phyloP scores from a whole-genome alignment of 202 grass and related monocot genomes.

The Schoenoplectus tabernaemontani region DNA sequence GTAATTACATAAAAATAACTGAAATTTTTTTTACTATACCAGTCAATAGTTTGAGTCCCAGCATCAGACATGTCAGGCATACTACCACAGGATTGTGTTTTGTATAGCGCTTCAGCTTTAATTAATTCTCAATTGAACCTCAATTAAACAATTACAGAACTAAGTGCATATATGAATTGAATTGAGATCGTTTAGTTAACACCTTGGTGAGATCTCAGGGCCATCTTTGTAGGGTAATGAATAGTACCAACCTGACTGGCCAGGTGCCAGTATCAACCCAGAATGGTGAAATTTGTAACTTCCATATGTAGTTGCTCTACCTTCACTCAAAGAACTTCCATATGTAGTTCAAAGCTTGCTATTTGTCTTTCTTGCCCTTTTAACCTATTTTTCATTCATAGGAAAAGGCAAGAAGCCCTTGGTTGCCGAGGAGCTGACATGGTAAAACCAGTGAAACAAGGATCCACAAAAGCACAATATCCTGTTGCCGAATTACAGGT shows the following conservation, averaged over 20 bases:
- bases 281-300: too few species aligned
- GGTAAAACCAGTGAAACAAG: constrained; percentile 41
- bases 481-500: constrained; percentile 43
- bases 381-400: constrained; percentile 17
- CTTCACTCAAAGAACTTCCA: too few species aligned
- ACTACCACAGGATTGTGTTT: not conserved
- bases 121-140: not conserved
- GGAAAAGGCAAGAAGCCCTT: constrained; percentile 35
- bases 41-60: not conserved
- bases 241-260: not conserved
- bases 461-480: constrained; percentile 34
- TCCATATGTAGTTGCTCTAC: too few species aligned
- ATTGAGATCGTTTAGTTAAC: constrained; percentile 1
- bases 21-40: not conserved
- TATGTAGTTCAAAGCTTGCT: not conserved
- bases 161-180: constrained; percentile 4
- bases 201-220: not conserved
- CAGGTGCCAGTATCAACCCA: too few species aligned
- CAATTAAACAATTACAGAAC: not conserved
- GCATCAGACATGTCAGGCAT: not conserved
- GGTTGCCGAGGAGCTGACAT: constrained; percentile 43
- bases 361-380: not conserved
- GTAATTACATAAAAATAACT: not conserved
- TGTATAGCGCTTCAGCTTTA: not conserved
- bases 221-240: not conserved